Evolutionary conservation across 306 rosid species (phyloP), one percentile per base, ranked within the genome.

Genomic region (Acacia melanoxylon): DNA sequence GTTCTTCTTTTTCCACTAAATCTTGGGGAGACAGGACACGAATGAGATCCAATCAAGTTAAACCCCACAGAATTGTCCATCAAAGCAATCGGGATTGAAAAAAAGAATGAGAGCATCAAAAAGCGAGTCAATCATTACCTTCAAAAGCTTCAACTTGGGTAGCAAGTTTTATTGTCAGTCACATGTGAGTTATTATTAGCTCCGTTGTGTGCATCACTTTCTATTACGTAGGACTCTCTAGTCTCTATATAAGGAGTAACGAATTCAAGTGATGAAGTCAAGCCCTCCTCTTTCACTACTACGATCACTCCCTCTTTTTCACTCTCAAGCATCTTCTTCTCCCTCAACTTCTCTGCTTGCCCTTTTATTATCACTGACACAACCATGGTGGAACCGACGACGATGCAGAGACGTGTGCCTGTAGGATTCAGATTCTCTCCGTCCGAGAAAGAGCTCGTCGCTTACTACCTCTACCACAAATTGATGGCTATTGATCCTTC

Each of bases 361-460:
- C 29, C 72, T 37, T 68, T 68, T 19, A 17, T 1, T 19, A 51
- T 17, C 4, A 5, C 4, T 67, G 45, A 14, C 25, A 1, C 7
- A 76, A 20, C 49, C 59, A 79, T 86, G 89, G 63, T 12, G 3
- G 37, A 51, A 72, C 20, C 27, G 51, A 0, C 59, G 1, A 14
- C 40, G 8, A n/a, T 11, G 14, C 24, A 4, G 16, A 79, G 66
- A n/a, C 6, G 0, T 25, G 0, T 83, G 54, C 91, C 90, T 10
- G 80, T 84, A 0, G 97, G 95, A 31, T 92, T 9, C 89, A 81
- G 97, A 46, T 92, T 92, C 82, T 76, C 41, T 4, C 97, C 98
- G 11, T 88, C 94, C 0, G 97, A 91, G 8, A 87, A 85, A 45
- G 98, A 94, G 81, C 88, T 94, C 9, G 51, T 94, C 2, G 5